Conservation (phyloP, 257 asterid species). For the Gentiana dahurica region DNA sequence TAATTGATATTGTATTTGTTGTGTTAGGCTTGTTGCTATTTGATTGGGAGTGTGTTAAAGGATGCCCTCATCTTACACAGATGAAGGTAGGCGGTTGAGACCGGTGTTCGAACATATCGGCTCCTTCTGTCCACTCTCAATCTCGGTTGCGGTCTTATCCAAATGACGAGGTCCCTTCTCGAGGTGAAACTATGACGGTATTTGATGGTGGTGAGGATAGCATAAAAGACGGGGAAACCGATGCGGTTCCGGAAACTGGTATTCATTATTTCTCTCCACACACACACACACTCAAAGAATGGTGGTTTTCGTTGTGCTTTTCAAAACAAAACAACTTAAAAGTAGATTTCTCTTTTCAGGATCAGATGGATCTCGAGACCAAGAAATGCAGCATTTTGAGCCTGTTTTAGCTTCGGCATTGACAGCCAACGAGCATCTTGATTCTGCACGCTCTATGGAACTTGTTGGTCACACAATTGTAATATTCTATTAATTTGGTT, state of each 20-base stretch:
- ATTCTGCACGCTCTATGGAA: conserved; percentile 48
- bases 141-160: conserved; percentile 72
- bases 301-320: not conserved
- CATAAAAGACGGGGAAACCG: conserved; percentile 21
- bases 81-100: conserved; percentile 33
- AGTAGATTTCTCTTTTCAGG: conserved; percentile 24
- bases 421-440: conserved; percentile 17
- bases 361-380: conserved; percentile 17
- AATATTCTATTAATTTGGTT: not conserved
- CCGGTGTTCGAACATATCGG: conserved; percentile 30
- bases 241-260: conserved; percentile 36
- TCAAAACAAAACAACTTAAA: not conserved
- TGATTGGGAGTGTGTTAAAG: conserved; percentile 14
- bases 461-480: conserved; percentile 74
- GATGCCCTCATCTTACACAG: conserved; percentile 61
- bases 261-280: conserved; percentile 4
- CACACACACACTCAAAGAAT: not conserved
- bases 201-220: conserved; percentile 24
- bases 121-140: conserved; percentile 34
- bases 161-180: conserved; percentile 33
- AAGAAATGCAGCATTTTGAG: not conserved
- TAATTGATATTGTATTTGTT: too few relatives aligned
- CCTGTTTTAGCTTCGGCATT: conserved; percentile 13
- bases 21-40: too few relatives aligned
- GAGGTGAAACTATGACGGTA: conserved; percentile 22